Evolutionary conservation across 1,139 yeast species (phyloP), one percentile per base, ranked within the genome.

Genomic region (Sugiyamaella paludigena): DNA sequence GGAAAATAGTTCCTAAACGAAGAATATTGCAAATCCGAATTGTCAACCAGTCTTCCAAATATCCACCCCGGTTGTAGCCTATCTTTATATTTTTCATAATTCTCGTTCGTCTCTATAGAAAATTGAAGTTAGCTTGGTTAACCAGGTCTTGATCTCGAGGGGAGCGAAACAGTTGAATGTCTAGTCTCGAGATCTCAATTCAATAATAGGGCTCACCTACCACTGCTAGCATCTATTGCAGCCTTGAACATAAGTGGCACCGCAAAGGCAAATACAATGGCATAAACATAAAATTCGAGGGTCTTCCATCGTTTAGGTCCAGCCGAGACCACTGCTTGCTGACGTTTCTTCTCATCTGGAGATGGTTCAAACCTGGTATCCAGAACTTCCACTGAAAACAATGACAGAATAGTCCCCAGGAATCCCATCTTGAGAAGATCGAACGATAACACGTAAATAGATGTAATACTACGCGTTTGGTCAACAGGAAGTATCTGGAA

Each of bases 11-110:
- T 84, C 59, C 98, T 77, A 65, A 94, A 89, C 61, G 89, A 87
- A 29, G 88, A 72, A 63, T 92, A 94, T 66, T 94, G 99, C 35
- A 75, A 74, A 64, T 94, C 99, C 3, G 96, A 84, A 64, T 91
- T 91, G 65, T 94, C 77, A 55, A 72, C 74, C 53, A 60, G 57
- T 7, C 68, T 58, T 11, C 69, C 71, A 47, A 61, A 57, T 47
- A 67, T 53, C 69, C 71, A 67, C 13, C 97, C 58, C 80, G 94
- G 71, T 79, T 84, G 91, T 85, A 92, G 72, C 40, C 83, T 69
- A 47, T 80, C 77, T 54, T 77, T 76, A 62, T 78, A 89, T 45
- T 73, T 71, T 15, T 78, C 76, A 62, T 84, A 92, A 62, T 89
- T 89, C n/a, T 84, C 82, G 61, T 87, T 88, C 5, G 80, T 71